These are phyloP conservation scores for Sordaria brevicollis DNA, from an alignment of 495 filamentous ascomycete genomes.

Conservation along the genomic window DNA sequence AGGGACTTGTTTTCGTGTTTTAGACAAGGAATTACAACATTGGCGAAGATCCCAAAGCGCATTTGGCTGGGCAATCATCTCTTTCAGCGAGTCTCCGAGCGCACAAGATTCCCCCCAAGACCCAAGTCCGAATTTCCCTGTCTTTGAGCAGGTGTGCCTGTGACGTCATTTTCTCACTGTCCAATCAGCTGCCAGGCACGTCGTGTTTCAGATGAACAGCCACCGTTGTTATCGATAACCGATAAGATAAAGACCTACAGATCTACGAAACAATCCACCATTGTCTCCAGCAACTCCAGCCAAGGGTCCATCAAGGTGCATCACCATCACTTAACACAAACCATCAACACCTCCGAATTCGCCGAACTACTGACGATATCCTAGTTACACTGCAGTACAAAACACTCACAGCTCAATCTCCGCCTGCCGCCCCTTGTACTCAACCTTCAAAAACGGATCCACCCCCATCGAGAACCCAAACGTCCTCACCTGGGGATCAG, in stretches of 20 bases:
- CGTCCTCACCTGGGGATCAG: not conserved
- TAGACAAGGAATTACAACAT: not conserved
- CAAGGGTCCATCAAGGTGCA: not conserved
- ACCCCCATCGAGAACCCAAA: constrained; percentile 3
- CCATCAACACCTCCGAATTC: not conserved
- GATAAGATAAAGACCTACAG: too few species aligned
- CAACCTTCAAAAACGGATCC: constrained; percentile 8
- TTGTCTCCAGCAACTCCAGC: not conserved
- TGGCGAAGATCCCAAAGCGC: too few species aligned
- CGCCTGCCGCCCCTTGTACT: constrained; percentile 1
- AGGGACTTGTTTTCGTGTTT: not conserved
- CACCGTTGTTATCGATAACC: not conserved
- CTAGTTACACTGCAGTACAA: not conserved
- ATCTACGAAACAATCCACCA: too few species aligned
- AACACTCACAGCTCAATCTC: constrained; percentile 2
- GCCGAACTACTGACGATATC: not conserved
- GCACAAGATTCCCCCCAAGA: not conserved
- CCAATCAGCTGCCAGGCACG: not conserved
- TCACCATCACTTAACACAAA: not conserved
- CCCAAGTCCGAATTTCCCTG: not conserved
- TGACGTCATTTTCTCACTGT: not conserved
- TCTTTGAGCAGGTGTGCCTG: not conserved
- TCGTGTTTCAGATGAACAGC: not conserved
- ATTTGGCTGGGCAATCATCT: too few species aligned
- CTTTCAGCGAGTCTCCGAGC: too few species aligned